Evolutionary conservation across 257 asterid species (phyloP).

Genomic region (Solanum chmielewskii): DNA sequence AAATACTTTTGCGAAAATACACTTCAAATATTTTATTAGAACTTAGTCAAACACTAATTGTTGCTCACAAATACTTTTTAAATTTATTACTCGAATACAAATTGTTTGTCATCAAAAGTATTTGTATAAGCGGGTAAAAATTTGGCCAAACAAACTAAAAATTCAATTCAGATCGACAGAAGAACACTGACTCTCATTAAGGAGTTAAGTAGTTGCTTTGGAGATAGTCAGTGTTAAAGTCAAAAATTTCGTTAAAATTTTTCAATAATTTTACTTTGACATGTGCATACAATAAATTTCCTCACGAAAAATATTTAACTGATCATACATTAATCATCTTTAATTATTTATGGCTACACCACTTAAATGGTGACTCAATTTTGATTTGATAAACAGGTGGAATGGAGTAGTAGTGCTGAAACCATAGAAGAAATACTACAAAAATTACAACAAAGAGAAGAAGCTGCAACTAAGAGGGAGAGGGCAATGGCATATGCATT

Average conservation of each 20-base stretch:
- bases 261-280: not conserved
- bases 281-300: not conserved
- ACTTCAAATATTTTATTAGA: no score
- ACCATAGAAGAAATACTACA: slow-evolving; percentile 64
- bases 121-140: no score
- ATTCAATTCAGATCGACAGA: not conserved
- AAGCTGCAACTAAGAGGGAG: slow-evolving; percentile 59
- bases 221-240: not conserved
- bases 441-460: slow-evolving; percentile 57
- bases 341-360: not conserved
- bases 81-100: no score
- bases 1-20: no score
- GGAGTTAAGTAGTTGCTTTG: not conserved
- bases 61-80: not conserved
- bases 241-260: not conserved
- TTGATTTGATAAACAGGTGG: slow-evolving; percentile 28
- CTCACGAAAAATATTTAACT: not conserved
- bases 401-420: slow-evolving; percentile 71
- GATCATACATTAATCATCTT: not conserved
- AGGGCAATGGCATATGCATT: slow-evolving; percentile 69
- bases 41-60: not conserved
- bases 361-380: not conserved
- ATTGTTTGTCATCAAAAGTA: not conserved
- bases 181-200: not conserved
- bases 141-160: not conserved